Conservation (phyloP, 1,284 basidiomycete genomes). For the Ceratorhiza oryzae-sativae region DNA sequence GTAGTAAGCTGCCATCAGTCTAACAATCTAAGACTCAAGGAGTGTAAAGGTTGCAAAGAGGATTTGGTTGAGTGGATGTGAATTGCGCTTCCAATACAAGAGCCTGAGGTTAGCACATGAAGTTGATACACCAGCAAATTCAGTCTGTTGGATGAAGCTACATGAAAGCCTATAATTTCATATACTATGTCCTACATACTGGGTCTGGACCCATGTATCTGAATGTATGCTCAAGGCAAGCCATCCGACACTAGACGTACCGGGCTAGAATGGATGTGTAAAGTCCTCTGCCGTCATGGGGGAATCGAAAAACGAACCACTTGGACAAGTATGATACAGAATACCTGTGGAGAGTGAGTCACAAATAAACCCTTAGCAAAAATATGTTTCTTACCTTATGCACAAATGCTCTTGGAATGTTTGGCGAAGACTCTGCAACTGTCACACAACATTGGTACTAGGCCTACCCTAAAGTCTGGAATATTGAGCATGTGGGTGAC, state of each 20-base stretch:
- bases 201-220: slow-evolving; percentile 70
- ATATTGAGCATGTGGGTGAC: too few relatives aligned
- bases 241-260: slow-evolving; percentile 73
- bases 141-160: slow-evolving; percentile 65
- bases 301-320: slow-evolving; percentile 58
- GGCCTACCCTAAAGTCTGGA: too few relatives aligned
- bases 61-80: slow-evolving; percentile 80
- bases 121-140: slow-evolving; percentile 77
- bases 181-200: slow-evolving; percentile 57
- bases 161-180: slow-evolving; percentile 11
- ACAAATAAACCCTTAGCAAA: background rate
- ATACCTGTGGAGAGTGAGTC: slow-evolving; percentile 57
- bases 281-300: background rate
- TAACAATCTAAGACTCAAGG: slow-evolving; percentile 81
- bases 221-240: slow-evolving; percentile 63
- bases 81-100: slow-evolving; percentile 88
- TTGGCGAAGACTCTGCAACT: slow-evolving; percentile 72
- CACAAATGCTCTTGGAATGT: slow-evolving; percentile 76
- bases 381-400: slow-evolving; percentile 59
- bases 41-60: slow-evolving; percentile 80
- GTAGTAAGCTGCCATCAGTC: slow-evolving; percentile 77
- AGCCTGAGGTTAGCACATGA: slow-evolving; percentile 77
- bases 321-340: slow-evolving; percentile 76
- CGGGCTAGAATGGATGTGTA: slow-evolving; percentile 55
- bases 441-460: slow-evolving; percentile 81